Base-by-base conservation (phyloP, 768 basidiomycete species). In the Agrocybe praecox region DNA sequence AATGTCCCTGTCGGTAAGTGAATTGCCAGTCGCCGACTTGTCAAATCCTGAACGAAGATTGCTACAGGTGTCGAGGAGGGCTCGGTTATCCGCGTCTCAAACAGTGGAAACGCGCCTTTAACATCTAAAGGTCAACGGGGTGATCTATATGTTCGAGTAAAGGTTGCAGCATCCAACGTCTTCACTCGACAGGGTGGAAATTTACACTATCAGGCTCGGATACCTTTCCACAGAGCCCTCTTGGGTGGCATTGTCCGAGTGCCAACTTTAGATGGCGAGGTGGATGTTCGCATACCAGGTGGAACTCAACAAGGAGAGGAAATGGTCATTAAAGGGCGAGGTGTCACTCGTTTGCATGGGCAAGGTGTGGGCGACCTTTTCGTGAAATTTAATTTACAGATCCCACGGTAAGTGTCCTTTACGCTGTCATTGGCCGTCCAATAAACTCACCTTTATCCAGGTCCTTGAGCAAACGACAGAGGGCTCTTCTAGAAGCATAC, bases 291-390 rank as follows among this genome's bases (percentile, higher is more conserved):
- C 61, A 84, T 99, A 42, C 93, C 95, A 53, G 80, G 81, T 19
- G 96, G 97, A 45, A 98, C 96, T 2, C 97, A 98, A 73, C 94
- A 90, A 68, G 96, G 96, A 17, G 94, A 98, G 76, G 95, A 98
- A 72, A 96, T 96, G 86, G 92, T 97, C 19, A 74, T 99, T 66
- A 91, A 90, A 74, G 87, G 88, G 40, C 85, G 92, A 52, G 97
- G 97, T 26, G 86, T 98, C 12, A 70, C 83, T 45, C 78, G 84
- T 21, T 78, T 90, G 7, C 80, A 81, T 66, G 72, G 76, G 49
- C 74, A 80, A 42, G 82, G 81, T 60, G 86, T 81, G 59, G 92
- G 96, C 34, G 94, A 97, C 71, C 75, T 98, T 51, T 91, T 94
- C 64, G 92, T 99, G 52, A 84, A 86, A 42, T 98, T 98, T 77